Percentiles rank a stretch among this genome's conserved stretches.
These are phyloP conservation scores for Populus euphratica DNA, from an alignment of 345 rosid genomes.

Conservation along the genomic window DNA sequence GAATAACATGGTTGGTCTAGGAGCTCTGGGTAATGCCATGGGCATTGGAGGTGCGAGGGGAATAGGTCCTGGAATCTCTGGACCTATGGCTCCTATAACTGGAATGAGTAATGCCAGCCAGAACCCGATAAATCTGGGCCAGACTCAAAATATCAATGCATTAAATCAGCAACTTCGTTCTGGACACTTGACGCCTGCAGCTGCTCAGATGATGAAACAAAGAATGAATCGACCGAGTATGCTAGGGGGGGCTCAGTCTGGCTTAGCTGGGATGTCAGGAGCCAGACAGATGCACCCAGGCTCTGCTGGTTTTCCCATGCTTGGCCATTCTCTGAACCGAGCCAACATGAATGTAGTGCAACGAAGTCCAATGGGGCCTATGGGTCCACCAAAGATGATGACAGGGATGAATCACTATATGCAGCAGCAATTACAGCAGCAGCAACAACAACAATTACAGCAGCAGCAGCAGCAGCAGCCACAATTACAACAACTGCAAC, in stretches of 20 bases:
- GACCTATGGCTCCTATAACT: conserved; percentile 60
- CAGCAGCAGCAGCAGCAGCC: conserved; percentile 41
- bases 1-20: conserved; percentile 56
- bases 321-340: conserved; percentile 56
- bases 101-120: conserved; percentile 60
- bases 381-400: conserved; percentile 91
- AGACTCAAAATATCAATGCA: conserved; percentile 43
- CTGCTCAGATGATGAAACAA: conserved; percentile 32
- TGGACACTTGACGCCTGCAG: conserved; percentile 37
- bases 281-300: conserved; percentile 61
- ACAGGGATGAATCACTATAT: conserved; percentile 55
- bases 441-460: conserved; percentile 18
- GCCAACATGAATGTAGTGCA: conserved; percentile 57
- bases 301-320: conserved; percentile 57
- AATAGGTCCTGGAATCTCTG: conserved; percentile 63
- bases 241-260: conserved; percentile 57
- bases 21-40: conserved; percentile 53
- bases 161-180: conserved; percentile 59
- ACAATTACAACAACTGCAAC: conserved; percentile 29
- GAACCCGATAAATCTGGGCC: conserved; percentile 55
- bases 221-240: conserved; percentile 38
- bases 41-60: conserved; percentile 68
- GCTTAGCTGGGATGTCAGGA: conserved; percentile 62
- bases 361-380: conserved; percentile 54
- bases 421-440: conserved; percentile 52